Evolutionary conservation across 2,329 filamentous ascomycete species (phyloP), one percentile per base, ranked within the genome.

Genomic region (Sordariomycetes sp.): DNA sequence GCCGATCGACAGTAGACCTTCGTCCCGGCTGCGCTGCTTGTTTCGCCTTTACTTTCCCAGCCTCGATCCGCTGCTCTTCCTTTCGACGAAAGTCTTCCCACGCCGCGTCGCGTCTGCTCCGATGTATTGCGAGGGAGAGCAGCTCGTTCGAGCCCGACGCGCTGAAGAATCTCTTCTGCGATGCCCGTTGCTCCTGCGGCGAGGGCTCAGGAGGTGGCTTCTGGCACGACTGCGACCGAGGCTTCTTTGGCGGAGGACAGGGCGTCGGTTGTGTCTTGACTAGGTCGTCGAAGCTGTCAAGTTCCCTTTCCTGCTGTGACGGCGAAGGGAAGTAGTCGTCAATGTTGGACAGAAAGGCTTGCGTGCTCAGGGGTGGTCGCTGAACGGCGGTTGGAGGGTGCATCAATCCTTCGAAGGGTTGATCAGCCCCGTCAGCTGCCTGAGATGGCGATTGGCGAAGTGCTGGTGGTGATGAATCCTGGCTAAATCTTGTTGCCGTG

Each of bases 291-390:
- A n/a, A n/a, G n/a, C n/a, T n/a, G 21, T 66, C 63, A 3, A 78
- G 50, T 46, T 78, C 72, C 14, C 63, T 58, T 6, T 61, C 58
- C 46, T 74, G 67, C 44, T 79, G 73, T 0, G 70, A 73, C 1
- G 68, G 60, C n/a, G 63, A 68, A 1, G 70, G 70, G 29, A 75
- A 69, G 39, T 75, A 64, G 35, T 73, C 69, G 25, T 73, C 69
- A 7, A 69, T 45, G 38, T 71, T 59, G 26, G 61, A 51, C 8
- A 75, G 52, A n/a, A 75, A 72, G 8, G 63, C 55, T 39, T 75
- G 72, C 0, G 71, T 75, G 41, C 66, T 69, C 17, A 53, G 43
- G 2, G 57, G 59, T 3, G 55, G 55, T 3, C 37, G 29, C 24
- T 53, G 48, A 38, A 38, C 2, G 39, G 39, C 8, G 42, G 45